Base-by-base conservation (phyloP, 768 basidiomycete genomes). In the Leccinum subtestaceum region DNA sequence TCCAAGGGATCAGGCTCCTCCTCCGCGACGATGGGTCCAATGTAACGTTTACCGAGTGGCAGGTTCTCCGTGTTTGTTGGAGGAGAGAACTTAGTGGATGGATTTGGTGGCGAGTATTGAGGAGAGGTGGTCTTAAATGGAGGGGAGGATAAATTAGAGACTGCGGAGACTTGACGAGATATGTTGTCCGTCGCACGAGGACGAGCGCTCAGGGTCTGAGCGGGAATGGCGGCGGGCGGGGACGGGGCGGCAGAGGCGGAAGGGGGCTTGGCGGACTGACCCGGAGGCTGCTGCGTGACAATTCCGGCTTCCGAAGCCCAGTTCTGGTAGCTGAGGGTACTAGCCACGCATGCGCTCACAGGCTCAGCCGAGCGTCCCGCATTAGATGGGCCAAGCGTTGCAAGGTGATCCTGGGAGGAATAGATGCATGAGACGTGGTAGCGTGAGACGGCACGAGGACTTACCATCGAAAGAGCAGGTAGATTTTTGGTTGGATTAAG, bases 271-370 rank as follows among this genome's bases (percentile, higher is more conserved):
- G 59, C 21, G 19, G 60, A 21, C 34, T 45, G 66, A 5, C 32
- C 53, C 46, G 55, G 67, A 43, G 60, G 58, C 4, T 57, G 69
- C 49, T 65, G 69, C 19, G 63, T 29, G 34, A 64, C 38, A 27
- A 72, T 65, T 34, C 65, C 65, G 55, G 40, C 72, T 66, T 73
- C 72, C 19, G 71, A 72, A 21, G 69, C 71, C 72, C 72, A 73
- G 49, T 53, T 56, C 52, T 74, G 71, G 71, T 69, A 73, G 38
- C 71, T 64, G 19, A 55, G 48, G 17, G 25, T 57, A 57, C 61
- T 58, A 51, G 52, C 43, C 15, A 61, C 32, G 53, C 21, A 56
- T 2, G 62, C 60, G 25, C 55, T 63, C 2, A 23, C 31, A 47
- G 65, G 64, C 12, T 68, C 67, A 29, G 63, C 58, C 1, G 62